phyloP scores from a whole-genome alignment of 371 early-diverging fungal genomes.

The Lichtheimia hyalospora region DNA sequence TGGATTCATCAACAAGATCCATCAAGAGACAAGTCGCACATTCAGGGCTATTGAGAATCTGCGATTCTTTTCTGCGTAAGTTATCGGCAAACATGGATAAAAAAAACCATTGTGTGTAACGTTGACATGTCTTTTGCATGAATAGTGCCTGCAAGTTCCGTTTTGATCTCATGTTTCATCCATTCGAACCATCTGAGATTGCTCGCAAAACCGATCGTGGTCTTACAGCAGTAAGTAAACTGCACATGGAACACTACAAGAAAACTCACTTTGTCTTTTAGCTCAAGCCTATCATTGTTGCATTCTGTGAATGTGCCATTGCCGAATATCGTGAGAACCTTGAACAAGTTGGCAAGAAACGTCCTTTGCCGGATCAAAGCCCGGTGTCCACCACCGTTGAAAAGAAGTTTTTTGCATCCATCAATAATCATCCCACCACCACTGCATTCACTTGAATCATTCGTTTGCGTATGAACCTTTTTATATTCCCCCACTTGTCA shows the following conservation, averaged over 20 bases:
- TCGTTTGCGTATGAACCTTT: not conserved
- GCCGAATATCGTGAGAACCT: conserved; percentile 30
- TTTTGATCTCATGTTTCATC: conserved; percentile 51
- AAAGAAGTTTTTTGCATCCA: not conserved
- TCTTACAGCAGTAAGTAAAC: conserved; percentile 20
- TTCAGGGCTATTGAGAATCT: conserved; percentile 65
- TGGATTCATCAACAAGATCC: conserved; percentile 60
- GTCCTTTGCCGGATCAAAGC: not conserved
- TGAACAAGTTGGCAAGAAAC: conserved; percentile 11
- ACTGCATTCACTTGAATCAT: not conserved
- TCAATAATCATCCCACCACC: not conserved
- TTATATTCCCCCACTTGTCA: not conserved
- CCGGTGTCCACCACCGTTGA: not conserved
- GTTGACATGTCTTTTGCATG: not conserved
- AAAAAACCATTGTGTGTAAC: not conserved
- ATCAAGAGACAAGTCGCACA: conserved; percentile 59
- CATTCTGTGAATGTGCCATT: conserved; percentile 34
- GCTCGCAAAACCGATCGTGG: conserved; percentile 56
- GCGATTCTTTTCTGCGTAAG: conserved; percentile 64
- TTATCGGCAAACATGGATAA: conserved; percentile 1
- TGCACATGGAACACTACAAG: not conserved
- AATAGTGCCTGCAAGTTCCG: conserved; percentile 63
- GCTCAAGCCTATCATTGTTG: conserved; percentile 18
- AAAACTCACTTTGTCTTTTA: not conserved
- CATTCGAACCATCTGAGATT: conserved; percentile 57